Conservation (phyloP, 73 alveolate species). For the Loxodes magnus region DNA sequence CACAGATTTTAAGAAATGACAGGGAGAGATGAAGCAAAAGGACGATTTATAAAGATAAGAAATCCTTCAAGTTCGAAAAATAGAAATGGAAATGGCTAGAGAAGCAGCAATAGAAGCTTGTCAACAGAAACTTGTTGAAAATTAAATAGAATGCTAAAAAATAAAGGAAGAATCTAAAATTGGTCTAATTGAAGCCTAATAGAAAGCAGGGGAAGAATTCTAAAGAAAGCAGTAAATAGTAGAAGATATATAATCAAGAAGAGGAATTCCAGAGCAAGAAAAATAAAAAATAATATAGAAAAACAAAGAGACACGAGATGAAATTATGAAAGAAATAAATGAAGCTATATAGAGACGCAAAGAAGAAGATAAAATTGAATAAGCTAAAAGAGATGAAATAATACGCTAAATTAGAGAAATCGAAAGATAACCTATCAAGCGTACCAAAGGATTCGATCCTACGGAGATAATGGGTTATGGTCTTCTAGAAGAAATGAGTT, state of each 20-base stretch:
- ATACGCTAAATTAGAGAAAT: conserved; percentile 91
- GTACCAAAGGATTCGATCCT: conserved; percentile 97
- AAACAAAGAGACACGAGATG: conserved; percentile 79
- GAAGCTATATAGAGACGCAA: conserved; percentile 65
- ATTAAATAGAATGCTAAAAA: conserved; percentile 64
- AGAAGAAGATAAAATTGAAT: conserved; percentile 84
- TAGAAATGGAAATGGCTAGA: conserved; percentile 94
- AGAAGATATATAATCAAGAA: conserved; percentile 39
- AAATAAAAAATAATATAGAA: conserved; percentile 54
- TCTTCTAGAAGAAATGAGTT: conserved; percentile 91
- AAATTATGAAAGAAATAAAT: conserved; percentile 72
- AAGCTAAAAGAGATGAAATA: conserved; percentile 84
- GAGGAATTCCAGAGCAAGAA: conserved; percentile 57
- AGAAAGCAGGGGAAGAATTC: conserved; percentile 62
- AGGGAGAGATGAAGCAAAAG: conserved; percentile 74
- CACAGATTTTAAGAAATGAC: conserved; percentile 90
- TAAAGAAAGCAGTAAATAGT: conserved; percentile 66
- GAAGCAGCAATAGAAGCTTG: conserved; percentile 93
- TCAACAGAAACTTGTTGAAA: conserved; percentile 76
- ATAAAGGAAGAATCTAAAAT: conserved; percentile 65
- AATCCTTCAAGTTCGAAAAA: conserved; percentile 85
- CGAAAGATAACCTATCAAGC: conserved; percentile 83
- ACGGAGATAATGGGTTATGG: conserved; percentile 97
- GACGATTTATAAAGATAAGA: conserved; percentile 84
- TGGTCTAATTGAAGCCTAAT: conserved; percentile 61